These are phyloP conservation scores for Dendrobium chrysotoxum DNA, from an alignment of 106 monocot species.

Conservation along the genomic window DNA sequence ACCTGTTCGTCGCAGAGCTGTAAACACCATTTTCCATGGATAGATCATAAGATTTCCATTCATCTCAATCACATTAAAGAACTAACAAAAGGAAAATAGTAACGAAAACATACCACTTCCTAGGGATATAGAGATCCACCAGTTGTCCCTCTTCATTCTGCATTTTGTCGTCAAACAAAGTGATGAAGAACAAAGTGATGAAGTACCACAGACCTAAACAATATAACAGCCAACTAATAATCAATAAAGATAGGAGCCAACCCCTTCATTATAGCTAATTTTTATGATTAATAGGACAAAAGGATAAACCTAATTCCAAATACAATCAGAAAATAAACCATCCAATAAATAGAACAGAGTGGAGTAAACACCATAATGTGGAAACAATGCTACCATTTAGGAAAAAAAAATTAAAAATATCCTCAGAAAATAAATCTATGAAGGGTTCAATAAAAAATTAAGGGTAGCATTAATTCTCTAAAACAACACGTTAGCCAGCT, in stretches of 20 bases:
- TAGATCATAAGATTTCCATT: neutral
- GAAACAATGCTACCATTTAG: too few species aligned
- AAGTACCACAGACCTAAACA: neutral
- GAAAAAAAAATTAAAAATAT: too few species aligned
- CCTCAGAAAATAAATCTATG: too few species aligned
- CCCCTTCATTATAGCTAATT: neutral
- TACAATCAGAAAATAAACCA: too few species aligned
- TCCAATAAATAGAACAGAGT: too few species aligned
- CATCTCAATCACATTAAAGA: neutral
- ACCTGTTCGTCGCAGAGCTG: constrained; percentile 87
- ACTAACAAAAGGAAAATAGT: neutral
- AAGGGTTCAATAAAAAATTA: too few species aligned
- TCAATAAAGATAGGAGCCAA: neutral
- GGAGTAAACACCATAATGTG: too few species aligned
- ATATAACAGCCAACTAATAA: neutral
- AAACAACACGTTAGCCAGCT: too few species aligned
- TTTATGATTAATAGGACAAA: neutral
- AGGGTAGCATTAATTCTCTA: too few species aligned
- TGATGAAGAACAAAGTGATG: neutral
- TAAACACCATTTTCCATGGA: neutral
- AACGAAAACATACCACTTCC: constrained; percentile 50
- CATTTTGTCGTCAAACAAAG: constrained; percentile 17
- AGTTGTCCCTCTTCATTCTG: constrained; percentile 75
- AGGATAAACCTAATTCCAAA: too few species aligned
- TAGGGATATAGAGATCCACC: constrained; percentile 81